Percentiles rank a stretch among this genome's conserved stretches.
phyloP scores from a whole-genome alignment of 176 grass and related monocot genomes.

The Carex parvula region DNA sequence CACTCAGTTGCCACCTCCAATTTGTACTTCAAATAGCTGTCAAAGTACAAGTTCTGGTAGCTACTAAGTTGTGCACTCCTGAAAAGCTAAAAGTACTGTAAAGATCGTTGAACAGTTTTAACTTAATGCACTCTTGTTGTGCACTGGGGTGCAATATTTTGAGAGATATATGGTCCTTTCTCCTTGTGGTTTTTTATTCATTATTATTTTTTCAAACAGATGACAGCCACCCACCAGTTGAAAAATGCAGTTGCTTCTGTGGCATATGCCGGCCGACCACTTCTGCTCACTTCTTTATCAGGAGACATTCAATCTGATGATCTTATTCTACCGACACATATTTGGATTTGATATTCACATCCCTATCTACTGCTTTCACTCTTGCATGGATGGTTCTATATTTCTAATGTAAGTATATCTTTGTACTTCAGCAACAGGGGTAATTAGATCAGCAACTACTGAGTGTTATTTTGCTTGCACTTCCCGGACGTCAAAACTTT shows the following conservation, averaged over 20 bases:
- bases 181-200: not conserved
- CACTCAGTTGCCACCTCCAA: not conserved
- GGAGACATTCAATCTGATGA: conserved; percentile 43
- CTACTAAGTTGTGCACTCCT: not conserved
- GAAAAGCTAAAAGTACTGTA: not conserved
- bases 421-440: conserved; percentile 18
- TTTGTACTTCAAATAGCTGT: not conserved
- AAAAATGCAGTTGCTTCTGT: conserved; percentile 92
- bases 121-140: not conserved
- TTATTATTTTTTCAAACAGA: conserved; percentile 41
- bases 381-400: conserved; percentile 91
- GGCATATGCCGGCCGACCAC: conserved; percentile 74
- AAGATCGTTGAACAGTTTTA: not conserved
- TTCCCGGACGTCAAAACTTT: not conserved
- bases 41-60: not conserved
- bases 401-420: conserved; percentile 76
- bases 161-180: not conserved
- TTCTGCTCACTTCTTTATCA: conserved; percentile 60
- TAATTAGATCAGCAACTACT: not conserved
- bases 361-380: conserved; percentile 94
- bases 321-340: conserved; percentile 33
- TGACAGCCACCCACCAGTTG: conserved; percentile 94
- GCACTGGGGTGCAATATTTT: not conserved
- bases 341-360: conserved; percentile 60
- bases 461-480: conserved; percentile 18